Conservation (phyloP, 2,329 filamentous ascomycete species). For the Paradendryphiella salina region DNA sequence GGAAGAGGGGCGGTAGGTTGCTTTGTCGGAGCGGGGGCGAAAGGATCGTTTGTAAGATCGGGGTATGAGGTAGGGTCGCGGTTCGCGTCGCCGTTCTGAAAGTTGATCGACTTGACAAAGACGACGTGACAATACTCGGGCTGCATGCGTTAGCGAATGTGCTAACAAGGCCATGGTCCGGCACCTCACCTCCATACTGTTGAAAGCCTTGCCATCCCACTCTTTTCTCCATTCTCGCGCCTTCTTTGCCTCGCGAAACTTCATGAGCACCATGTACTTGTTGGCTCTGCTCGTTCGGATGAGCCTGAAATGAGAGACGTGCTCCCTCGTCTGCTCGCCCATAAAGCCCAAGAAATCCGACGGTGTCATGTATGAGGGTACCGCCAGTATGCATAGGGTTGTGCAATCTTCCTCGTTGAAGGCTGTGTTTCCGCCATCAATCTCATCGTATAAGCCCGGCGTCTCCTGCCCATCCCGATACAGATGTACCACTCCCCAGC, state of each 20-base stretch:
- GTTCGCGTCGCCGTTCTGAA: constrained; percentile 64
- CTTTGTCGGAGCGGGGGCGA: constrained; percentile 58
- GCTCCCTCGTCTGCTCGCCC: constrained; percentile 80
- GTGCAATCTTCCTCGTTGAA: constrained; percentile 70
- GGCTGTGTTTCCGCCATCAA: constrained; percentile 32
- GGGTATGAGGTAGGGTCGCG: constrained; percentile 58
- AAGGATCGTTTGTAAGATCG: constrained; percentile 65
- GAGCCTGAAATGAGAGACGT: constrained; percentile 93
- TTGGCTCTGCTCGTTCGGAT: constrained; percentile 87
- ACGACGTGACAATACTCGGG: constrained; percentile 94
- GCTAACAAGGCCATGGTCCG: too few species aligned
- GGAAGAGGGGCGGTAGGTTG: constrained; percentile 44
- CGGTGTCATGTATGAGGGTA: constrained; percentile 90
- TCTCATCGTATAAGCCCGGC: constrained; percentile 60
- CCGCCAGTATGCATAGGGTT: constrained; percentile 88
- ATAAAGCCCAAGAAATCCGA: constrained; percentile 90
- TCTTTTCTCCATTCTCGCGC: constrained; percentile 80
- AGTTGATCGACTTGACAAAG: constrained; percentile 89
- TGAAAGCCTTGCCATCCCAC: constrained; percentile 93
- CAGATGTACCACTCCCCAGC: constrained; percentile 92
- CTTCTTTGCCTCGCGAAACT: constrained; percentile 75
- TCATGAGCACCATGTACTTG: constrained; percentile 93
- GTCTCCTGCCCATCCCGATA: constrained; percentile 85
- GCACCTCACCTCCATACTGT: constrained; percentile 75
- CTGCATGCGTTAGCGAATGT: constrained; percentile 48